Evolutionary conservation across 148 eudicot species (phyloP).

Genomic region (Amaranthus palmeri): DNA sequence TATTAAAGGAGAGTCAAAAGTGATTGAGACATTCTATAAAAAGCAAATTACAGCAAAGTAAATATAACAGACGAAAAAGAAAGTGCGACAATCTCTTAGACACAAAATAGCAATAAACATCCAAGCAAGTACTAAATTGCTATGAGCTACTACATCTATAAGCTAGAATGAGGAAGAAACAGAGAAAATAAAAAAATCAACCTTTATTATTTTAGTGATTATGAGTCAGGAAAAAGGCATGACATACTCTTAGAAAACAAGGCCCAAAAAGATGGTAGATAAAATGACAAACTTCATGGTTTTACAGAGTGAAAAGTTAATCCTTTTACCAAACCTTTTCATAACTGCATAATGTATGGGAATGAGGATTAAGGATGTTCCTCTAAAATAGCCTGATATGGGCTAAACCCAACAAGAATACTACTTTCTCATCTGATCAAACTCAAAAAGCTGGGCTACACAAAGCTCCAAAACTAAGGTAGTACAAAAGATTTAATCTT

Average conservation of each 20-base stretch:
- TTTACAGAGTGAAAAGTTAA: slow-evolving; percentile 22
- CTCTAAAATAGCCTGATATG: slow-evolving; percentile 36
- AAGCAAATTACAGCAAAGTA: too few species aligned
- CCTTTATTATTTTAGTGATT: too few species aligned
- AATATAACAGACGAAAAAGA: too few species aligned
- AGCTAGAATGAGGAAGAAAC: not conserved
- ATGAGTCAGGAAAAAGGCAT: not conserved
- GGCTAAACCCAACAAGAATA: slow-evolving; percentile 26
- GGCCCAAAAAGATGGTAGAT: not conserved
- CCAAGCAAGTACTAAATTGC: not conserved
- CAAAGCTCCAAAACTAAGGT: slow-evolving; percentile 6
- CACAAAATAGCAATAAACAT: too few species aligned
- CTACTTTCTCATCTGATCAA: slow-evolving; percentile 25
- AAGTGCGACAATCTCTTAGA: too few species aligned
- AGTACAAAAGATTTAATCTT: slow-evolving; percentile 15
- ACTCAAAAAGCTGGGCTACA: slow-evolving; percentile 23
- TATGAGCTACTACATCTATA: not conserved
- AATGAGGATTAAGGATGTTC: slow-evolving; percentile 6
- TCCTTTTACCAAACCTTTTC: slow-evolving; percentile 22
- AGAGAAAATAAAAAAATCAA: not conserved
- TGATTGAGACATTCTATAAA: too few species aligned
- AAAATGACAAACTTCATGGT: slow-evolving; percentile 13
- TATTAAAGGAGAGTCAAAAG: too few species aligned
- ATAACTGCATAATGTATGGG: slow-evolving; percentile 11
- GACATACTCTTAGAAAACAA: not conserved